Conservation (phyloP, 345 rosid genomes). For the Acer negundo region DNA sequence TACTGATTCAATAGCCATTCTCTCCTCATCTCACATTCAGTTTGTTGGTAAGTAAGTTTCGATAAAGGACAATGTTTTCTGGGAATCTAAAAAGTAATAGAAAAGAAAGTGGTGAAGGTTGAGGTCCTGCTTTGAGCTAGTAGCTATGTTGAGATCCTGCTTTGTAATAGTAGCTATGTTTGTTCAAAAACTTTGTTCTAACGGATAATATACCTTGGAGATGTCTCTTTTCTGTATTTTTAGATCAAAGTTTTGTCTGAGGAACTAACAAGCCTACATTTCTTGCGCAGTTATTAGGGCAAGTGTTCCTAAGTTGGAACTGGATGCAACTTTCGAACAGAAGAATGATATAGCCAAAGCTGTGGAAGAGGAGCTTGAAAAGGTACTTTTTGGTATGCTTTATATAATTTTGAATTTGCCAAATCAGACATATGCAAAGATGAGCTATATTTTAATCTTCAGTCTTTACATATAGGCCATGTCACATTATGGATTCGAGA, state of each 20-base stretch:
- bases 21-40: not conserved
- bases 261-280: slow-evolving; percentile 16
- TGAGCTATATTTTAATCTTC: not conserved
- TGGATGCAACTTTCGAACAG: slow-evolving; percentile 62
- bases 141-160: not conserved
- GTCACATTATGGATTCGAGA: slow-evolving; percentile 79
- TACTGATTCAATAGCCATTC: not conserved
- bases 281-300: slow-evolving; percentile 53
- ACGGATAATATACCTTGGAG: not conserved
- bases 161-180: not conserved
- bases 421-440: not conserved
- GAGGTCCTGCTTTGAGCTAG: not conserved
- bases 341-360: slow-evolving; percentile 65
- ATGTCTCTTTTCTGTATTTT: not conserved
- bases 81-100: not conserved
- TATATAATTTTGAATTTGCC: slow-evolving; percentile 4
- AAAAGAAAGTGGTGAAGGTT: not conserved
- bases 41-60: not conserved
- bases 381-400: slow-evolving; percentile 34
- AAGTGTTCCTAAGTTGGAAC: slow-evolving; percentile 61
- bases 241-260: not conserved
- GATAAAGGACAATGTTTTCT: not conserved
- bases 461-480: slow-evolving; percentile 50
- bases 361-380: slow-evolving; percentile 61
- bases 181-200: not conserved